A percentile compares a stretch with the other conserved stretches of the same genome.
These are phyloP conservation scores for Ganoderma boninense DNA, from an alignment of 1,284 basidiomycete species.

Conservation along the genomic window DNA sequence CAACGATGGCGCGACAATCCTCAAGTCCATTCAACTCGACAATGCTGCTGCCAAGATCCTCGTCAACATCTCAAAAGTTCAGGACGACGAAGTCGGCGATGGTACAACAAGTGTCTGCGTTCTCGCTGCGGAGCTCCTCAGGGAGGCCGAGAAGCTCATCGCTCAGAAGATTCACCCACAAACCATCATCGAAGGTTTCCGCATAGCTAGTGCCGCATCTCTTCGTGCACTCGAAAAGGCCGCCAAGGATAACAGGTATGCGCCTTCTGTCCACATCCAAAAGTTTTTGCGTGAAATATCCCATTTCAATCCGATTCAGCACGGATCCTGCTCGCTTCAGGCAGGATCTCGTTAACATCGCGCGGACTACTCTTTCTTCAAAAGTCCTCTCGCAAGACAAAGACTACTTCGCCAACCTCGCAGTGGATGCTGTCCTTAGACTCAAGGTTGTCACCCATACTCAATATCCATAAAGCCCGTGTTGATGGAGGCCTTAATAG, in stretches of 20 bases:
- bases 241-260: slow-evolving; percentile 88
- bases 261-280: slow-evolving; percentile 26
- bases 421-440: slow-evolving; percentile 96
- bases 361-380: slow-evolving; percentile 93
- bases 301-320: slow-evolving; percentile 46
- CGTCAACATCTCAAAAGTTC: slow-evolving; percentile 99
- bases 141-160: slow-evolving; percentile 97
- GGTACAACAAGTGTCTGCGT: slow-evolving; percentile 97
- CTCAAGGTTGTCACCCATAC: slow-evolving; percentile 68
- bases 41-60: slow-evolving; percentile 99
- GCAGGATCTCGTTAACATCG: slow-evolving; percentile 95
- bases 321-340: slow-evolving; percentile 82
- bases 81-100: slow-evolving; percentile 99
- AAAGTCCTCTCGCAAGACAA: slow-evolving; percentile 99
- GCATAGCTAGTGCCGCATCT: slow-evolving; percentile 91
- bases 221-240: slow-evolving; percentile 84
- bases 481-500: slow-evolving; percentile 45
- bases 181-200: slow-evolving; percentile 98
- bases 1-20: slow-evolving; percentile 98
- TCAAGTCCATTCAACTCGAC: slow-evolving; percentile 97
- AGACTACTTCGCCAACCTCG: slow-evolving; percentile 98
- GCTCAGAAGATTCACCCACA: slow-evolving; percentile 96
- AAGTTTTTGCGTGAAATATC: no score
- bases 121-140: slow-evolving; percentile 88
- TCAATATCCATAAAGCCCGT: neutral